Evolutionary conservation across 2,329 filamentous ascomycete species (phyloP), one percentile per base, ranked within the genome.

Genomic region (Ophiocordyceps robertsii): DNA sequence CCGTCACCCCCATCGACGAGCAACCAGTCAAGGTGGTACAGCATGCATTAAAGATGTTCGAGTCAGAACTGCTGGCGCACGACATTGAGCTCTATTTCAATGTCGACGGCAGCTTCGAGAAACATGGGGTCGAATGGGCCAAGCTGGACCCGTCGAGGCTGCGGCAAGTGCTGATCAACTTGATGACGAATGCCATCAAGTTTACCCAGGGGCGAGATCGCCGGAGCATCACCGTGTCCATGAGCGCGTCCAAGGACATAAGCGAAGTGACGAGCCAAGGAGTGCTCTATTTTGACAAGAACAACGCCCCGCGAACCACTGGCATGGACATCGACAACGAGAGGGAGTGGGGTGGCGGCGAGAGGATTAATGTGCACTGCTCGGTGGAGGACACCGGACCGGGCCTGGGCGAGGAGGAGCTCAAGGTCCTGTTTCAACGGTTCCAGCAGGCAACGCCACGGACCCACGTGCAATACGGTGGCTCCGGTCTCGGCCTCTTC

Each of bases 41-140:
- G 47, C 68, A 77, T 30, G 80, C 81, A 2, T 61, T 86, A 37
- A 85, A 84, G 56, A 86, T 90, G 77, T 87, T 88, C 51, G 82
- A 88, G 59, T 72, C 80, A 9, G 84, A 90, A 55, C 62, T 90
- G 13, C 69, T 76, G 38, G 79, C 79, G 8, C 81, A 84, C 44
- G 77, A 79, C 37, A 89, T 90, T 46, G 69, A 76, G 41, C 75
- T 87, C 59, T 71, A 78, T 33, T 83, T 87, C 49, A 67, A 70
- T 1, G 72, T 88, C 35, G 78, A 84, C 50, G 70, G 80, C 37
- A 80, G 79, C 1, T 86, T 83, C 55, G 66, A 73, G 13, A 67
- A 74, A 14, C 61, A 87, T 38, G 69, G 68, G 3, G 67, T 88
- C 29, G 75, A 83, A 47, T 86, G 81, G 80, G 80, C 82, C 35